Base-by-base conservation (phyloP, 768 basidiomycete genomes). In the Tricholoma saponaceum region DNA sequence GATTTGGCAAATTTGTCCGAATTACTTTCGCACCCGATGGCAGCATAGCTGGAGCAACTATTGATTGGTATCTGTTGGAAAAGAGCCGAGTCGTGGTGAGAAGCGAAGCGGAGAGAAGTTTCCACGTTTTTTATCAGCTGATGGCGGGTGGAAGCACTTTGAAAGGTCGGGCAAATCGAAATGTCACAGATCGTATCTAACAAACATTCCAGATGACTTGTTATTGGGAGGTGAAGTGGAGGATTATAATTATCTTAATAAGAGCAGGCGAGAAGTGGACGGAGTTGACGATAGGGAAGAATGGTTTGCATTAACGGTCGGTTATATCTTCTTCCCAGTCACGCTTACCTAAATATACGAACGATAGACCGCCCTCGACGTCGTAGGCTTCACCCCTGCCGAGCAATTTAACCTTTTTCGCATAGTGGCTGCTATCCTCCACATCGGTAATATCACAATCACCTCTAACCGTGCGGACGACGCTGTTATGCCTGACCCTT, bases 1-100 rank as follows among this genome's bases (percentile, higher is more conserved):
- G 97, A 37, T 99, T 99, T 69, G 95, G 95, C 28, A 99, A 99
- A 73, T 99, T 99, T 69, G 91, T 99, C 49, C 82, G 94, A 46
- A 98, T 99, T 59, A 90, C 89, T 67, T 99, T 99, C 72, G 84
- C 92, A 1, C 87, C 90, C 0, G 86, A 91, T 62, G 95, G 96
- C 2, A 93, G 92, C 62, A 99, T 99, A 57, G 90, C 95, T 0
- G 97, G 97, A 0, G 97, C 97, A 23, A 98, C 95, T 68, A 94
- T 98, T 58, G 95, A 99, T 70, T 98, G 97, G 97, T 99, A 99
- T 69, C 78, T 99, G 28, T 76, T 99, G 56, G 97, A 99, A 78
- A 99, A 99, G 79, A 95, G 93, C 67, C 77, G 97, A 61, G 96
- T 99, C 2, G 92, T 96, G 7, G 84, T 85, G 39, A 78, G 97